Base-by-base conservation (phyloP, 2,329 filamentous ascomycete species). In the Nemania abortiva region DNA sequence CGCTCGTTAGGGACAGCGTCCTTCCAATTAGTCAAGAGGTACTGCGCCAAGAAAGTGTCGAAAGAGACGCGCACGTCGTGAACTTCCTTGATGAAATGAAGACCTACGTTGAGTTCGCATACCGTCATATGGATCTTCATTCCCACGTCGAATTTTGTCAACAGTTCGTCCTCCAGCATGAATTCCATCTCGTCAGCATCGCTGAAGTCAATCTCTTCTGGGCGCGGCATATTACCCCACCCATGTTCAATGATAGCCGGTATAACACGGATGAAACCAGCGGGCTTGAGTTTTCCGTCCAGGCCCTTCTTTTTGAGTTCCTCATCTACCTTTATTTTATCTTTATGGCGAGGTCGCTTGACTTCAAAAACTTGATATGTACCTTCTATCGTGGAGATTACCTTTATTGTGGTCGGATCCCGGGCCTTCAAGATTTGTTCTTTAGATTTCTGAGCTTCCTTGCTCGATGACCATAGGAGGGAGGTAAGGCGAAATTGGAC, bases 21-120 rank as follows among this genome's bases (percentile, higher is more conserved):
- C 77, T 89, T 92, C 85, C 88, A 94, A 20, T 84, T 79, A 24
- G 84, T 74, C 90, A 95, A 92, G 72, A 92, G 81, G 72, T 91
- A 88, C 77, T 95, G 93, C 0, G 88, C 86, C 29, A 94, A 81
- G 65, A 89, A 88, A 0, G 83, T 86, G 76, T 92, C 89, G 76
- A 92, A 92, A 0, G 86, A 87, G 2, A 88, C 88, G 65, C 87
- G 86, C 11, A 90, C 77, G 0, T 84, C 84, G 31, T 82, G 77
- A 18, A 91, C 77, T 1, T 84, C 79, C 75, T 90, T 90, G 76
- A 94, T 87, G 77, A 91, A 94, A 70, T 83, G 84, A 29, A 74
- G 37, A 2, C 89, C 91, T 27, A 84, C 84, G 70, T 86, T 86
- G 27, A 92, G 79, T 66, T 89, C 82, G 71, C 85, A 87, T 10